Percentiles rank a stretch among this genome's conserved stretches.
Conservation (phyloP, 257 asterid species). For the Primulina eburnea region DNA sequence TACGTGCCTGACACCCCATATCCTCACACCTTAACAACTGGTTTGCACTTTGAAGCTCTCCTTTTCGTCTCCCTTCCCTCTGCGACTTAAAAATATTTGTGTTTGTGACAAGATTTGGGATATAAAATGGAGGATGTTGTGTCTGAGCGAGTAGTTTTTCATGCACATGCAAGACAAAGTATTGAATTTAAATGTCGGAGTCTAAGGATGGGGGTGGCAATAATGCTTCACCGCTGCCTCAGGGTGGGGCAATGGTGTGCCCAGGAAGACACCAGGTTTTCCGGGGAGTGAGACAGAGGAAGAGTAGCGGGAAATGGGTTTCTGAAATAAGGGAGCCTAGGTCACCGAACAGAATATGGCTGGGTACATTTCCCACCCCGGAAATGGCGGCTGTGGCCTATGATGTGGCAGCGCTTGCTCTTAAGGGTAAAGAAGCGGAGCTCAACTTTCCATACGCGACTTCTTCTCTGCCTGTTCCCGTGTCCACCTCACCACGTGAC, state of each 20-base stretch:
- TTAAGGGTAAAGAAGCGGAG: conserved; percentile 41
- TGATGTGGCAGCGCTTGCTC: conserved; percentile 60
- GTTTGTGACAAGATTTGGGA: too few species aligned
- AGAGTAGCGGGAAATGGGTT: conserved; percentile 54
- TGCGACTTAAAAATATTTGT: conserved; percentile 13
- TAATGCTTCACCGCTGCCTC: background rate
- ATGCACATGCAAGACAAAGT: conserved; percentile 6
- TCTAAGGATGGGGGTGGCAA: conserved; percentile 13
- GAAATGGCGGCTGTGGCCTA: conserved; percentile 68
- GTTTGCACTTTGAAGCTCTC: conserved; percentile 28
- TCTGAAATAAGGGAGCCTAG: conserved; percentile 61
- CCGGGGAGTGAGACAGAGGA: conserved; percentile 62
- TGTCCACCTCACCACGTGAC: conserved; percentile 39
- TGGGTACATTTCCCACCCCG: conserved; percentile 57
- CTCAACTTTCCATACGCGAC: conserved; percentile 55
- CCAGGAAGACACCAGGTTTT: conserved; percentile 34
- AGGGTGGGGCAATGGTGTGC: conserved; percentile 10
- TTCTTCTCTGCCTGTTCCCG: conserved; percentile 52
- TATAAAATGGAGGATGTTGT: conserved; percentile 45
- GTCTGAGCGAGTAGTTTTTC: conserved; percentile 1
- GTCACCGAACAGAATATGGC: conserved; percentile 59
- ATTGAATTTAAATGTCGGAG: conserved; percentile 31
- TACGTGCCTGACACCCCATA: conserved; percentile 48
- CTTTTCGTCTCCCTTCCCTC: background rate
- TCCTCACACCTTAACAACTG: conserved; percentile 48